Base-by-base conservation (phyloP, 2,329 filamentous ascomycete genomes). In the Chrysoporthe deuterocubensis region DNA sequence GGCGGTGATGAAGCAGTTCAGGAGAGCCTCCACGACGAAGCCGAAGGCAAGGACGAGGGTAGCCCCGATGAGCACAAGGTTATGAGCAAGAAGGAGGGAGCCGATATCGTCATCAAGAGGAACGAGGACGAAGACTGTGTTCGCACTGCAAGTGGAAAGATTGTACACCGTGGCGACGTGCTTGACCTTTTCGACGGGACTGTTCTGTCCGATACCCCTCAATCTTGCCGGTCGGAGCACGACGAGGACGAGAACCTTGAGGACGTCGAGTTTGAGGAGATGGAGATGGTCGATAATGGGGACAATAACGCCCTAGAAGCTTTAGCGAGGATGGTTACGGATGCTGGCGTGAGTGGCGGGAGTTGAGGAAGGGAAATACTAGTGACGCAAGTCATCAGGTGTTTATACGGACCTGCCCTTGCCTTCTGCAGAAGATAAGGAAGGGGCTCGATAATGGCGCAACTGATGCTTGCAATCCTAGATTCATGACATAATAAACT, bases 241-340 rank as follows among this genome's bases (percentile, higher is more conserved):
- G 48, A 43, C 11, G 9, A 37, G 16, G 44, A 52, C 18, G 2
- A 86, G 84, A 34, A 89, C 77, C 46, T 85, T 70, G 61, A 89
- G 78, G 3, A 90, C 75, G 1, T 85, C 69, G 0, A 83, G 82
- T 18, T 86, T 85, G 2, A 85, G 81, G 21, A 90, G 75, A 74
- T 90, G 86, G 1, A 90, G 79, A 44, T 88, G 80, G 63, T 86
- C 78, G 4, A 81, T 74, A 1, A 83, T 82, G 61, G 91, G 83
- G 54, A 90, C 76, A 40, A 87, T 80, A 1, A 66, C 43, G 67
- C 67, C 11, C 50, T 66, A 1, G 59, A 66, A 26, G n/a, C 11
- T 13, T 59, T 69, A 3, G 60, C 64, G 42, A 66, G 34, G 21
- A 69, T 66, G 64, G 46, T 66, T 14, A 43, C 59, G n/a, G 26